Base-by-base conservation (phyloP, 768 basidiomycete genomes). In the Mycena belliarum region DNA sequence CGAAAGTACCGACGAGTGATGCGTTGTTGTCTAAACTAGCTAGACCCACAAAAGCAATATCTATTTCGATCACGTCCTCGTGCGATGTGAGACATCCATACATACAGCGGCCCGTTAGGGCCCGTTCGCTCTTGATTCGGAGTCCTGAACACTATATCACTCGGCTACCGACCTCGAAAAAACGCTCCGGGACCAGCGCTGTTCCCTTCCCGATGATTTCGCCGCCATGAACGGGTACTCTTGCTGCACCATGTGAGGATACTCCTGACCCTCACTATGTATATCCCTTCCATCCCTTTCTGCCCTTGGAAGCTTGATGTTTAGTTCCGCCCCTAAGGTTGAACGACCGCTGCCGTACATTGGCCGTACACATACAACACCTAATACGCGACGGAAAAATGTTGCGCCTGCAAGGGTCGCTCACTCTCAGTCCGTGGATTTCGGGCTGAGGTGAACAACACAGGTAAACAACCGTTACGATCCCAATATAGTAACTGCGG, bases 1-100 rank as follows among this genome's bases (percentile, higher is more conserved):
- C 46, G 61, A 63, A 46, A 59, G 49, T 56, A 62, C 46, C 55
- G 61, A 63, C 0, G 61, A 63, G 45, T 63, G 58, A 63, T 63
- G 41, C 42, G 20, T 32, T 32, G 29, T 25, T 56, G 20, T 25
- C 57, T 52, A 55, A 51, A 50, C 49, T 35, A 55, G 20, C 16
- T 6, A 35, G 33, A 20, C 33, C 52, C 6, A 29, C 52, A 14
- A 29, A 23, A 24, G n/a, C n/a, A n/a, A n/a, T n/a, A n/a, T n/a
- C 53, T 20, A 32, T 10, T 20, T 43, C 20, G 28, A 55, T 43
- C 46, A 47, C 21, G 29, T 33, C 45, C 46, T 23, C 2, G 28
- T 32, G 29, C 29, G 32, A 52, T 41, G 23, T 41, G 47, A 49
- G 53, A 55, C 53, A 12, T 45, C 16, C 33, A 32, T 32, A 12